Base-by-base conservation (phyloP, 169 alveolate genomes). In the Plasmodium yoelii region DNA sequence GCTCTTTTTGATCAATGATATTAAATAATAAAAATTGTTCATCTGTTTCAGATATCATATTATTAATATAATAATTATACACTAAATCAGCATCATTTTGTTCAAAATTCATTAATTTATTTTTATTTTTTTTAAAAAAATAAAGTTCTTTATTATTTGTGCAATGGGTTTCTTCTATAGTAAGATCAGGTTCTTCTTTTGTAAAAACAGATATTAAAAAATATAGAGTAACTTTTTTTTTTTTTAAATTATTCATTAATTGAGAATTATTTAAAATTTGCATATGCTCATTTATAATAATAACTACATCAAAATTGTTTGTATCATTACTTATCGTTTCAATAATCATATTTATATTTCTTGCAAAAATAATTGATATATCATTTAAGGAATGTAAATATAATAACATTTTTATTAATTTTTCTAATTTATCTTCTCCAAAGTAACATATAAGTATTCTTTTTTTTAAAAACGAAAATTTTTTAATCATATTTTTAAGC, bases 371-470 rank as follows among this genome's bases (percentile, higher is more conserved):
- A 13, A 2, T 44, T 0, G 63, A 59, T 0, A 24, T 9, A 47
- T 70, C 69, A 39, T 69, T 69, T 28, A 86, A 34, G 13, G 34
- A 22, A 18, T 86, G 22, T 9, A 69, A 34, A 47, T 86, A 53
- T 0, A 86, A 26, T 2, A 86, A 47, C 1, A 86, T 86, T 51
- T 86, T 46, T 1, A 86, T 68, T 22, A 86, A 10, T 24, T 57
- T 86, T 19, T 15, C 72, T 47, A 86, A 26, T 70, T 86, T 86
- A n/a, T 70, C 87, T n/a, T 67, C 69, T 59, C 90, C 90, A 5
- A 63, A 70, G 53, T 86, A 86, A 34, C 91, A 86, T 9, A 86
- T 26, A 49, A 86, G 72, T 22, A 86, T 86, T 53, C 56, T 61
- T 59, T 86, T 86, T 64, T 70, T 86, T 44, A 86, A 13, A 47